Base-by-base conservation (phyloP, 768 basidiomycete species). In the Rhizopogon vesiculosus region DNA sequence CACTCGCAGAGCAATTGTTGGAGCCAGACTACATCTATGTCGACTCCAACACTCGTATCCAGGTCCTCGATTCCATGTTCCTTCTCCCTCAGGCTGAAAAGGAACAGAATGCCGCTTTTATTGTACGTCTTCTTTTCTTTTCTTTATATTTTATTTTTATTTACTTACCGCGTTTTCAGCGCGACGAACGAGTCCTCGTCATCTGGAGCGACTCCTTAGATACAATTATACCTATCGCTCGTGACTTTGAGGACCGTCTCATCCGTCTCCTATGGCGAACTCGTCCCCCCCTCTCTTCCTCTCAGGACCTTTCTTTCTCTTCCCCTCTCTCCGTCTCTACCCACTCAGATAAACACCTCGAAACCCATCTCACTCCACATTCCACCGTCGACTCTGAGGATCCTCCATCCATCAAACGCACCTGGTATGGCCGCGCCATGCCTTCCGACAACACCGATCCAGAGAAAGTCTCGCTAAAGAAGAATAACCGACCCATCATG, bases 171-270 rank as follows among this genome's bases (percentile, higher is more conserved):
- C 25, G 5, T 25, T 51, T 5, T 4, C 59, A 88, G 87, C 82
- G 91, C 45, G 87, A 92, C 66, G 92, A 93, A 67, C 82, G 88
- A 40, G 87, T 89, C 16, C 78, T 94, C 53, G 81, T 93, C 58
- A 84, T 93, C 59, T 94, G 91, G 91, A 84, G 87, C 18, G 88
- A 92, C 65, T 79, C 82, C 0, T 77, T 93, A 44, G 89, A 92
- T 64, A 78, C 77, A 60, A 88, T 94, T 67, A 83, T 94, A 55
- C 67, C 67, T 19, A 65, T 61, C 25, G 69, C 69, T 16, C 69
- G 77, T 57, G 80, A 82, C 59, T 78, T 84, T 53, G 83, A 84
- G 59, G 77, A 81, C 56, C 73, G 79, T 50, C 78, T 84, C 67
- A 81, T 84, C 61, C 75, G 75, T 51, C 79, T 78, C 50, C 69